Conservation (phyloP, 805 yeast species). For the Danielia reshetovae region DNA sequence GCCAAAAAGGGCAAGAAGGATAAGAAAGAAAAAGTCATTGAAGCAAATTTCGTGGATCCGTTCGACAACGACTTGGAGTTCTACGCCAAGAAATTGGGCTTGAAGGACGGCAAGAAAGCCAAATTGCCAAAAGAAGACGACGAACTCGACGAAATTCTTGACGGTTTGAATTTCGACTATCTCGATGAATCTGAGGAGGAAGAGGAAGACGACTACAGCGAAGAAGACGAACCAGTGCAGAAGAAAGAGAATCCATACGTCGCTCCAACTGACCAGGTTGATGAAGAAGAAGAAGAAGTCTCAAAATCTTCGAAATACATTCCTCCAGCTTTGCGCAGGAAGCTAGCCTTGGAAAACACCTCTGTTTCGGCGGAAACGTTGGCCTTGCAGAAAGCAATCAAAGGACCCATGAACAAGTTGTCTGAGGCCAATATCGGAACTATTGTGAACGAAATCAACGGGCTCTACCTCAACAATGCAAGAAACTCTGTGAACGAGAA, state of each 20-base stretch:
- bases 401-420: slow-evolving; percentile 82
- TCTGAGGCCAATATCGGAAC: slow-evolving; percentile 79
- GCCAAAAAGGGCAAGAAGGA: slow-evolving; percentile 5
- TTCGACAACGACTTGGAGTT: slow-evolving; percentile 71
- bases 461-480: slow-evolving; percentile 61
- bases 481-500: slow-evolving; percentile 76
- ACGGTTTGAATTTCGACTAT: slow-evolving; percentile 61
- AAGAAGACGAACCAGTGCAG: slow-evolving; percentile 16
- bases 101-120: slow-evolving; percentile 49
- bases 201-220: slow-evolving; percentile 12
- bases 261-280: slow-evolving; percentile 17
- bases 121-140: slow-evolving; percentile 63
- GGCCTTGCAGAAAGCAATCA: slow-evolving; percentile 58
- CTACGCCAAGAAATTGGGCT: slow-evolving; percentile 77
- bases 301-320: slow-evolving; percentile 48
- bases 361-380: slow-evolving; percentile 36
- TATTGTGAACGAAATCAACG: slow-evolving; percentile 66
- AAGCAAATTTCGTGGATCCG: slow-evolving; percentile 15
- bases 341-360: slow-evolving; percentile 37
- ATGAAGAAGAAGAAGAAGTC: slow-evolving; percentile 8
- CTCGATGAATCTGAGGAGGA: slow-evolving; percentile 13
- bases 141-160: slow-evolving; percentile 75
- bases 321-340: slow-evolving; percentile 82
- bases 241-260: slow-evolving; percentile 50
- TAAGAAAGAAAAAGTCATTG: slow-evolving; percentile 10